These are phyloP conservation scores for Sinapis alba DNA, from an alignment of 441 rosid species.

Conservation along the genomic window DNA sequence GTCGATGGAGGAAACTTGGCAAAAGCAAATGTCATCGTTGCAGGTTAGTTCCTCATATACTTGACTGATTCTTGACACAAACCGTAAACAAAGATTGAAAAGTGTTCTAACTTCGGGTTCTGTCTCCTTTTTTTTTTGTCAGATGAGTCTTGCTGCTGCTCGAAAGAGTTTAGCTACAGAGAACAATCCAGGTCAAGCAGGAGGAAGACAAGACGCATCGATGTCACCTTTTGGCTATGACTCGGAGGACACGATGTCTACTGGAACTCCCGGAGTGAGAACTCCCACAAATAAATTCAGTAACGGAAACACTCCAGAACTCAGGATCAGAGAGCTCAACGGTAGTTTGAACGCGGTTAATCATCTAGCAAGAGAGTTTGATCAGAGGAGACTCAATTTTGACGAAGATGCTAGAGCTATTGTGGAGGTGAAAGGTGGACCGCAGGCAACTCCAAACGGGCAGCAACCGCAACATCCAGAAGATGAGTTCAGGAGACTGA, in stretches of 20 bases:
- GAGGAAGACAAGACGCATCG: slow-evolving; percentile 57
- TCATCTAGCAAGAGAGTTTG: slow-evolving; percentile 76
- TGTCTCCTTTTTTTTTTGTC: slow-evolving; percentile 23
- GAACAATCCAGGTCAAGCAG: slow-evolving; percentile 47
- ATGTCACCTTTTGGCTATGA: slow-evolving; percentile 65
- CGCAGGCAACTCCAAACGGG: slow-evolving; percentile 43
- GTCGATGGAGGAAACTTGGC: slow-evolving; percentile 95
- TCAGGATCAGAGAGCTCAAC: slow-evolving; percentile 56
- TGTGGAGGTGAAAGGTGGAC: slow-evolving; percentile 47
- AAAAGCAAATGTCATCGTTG: slow-evolving; percentile 81
- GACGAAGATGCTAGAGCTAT: slow-evolving; percentile 68
- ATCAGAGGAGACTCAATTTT: slow-evolving; percentile 65
- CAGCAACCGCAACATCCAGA: slow-evolving; percentile 50
- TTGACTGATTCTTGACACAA: background rate
- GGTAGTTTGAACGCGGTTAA: slow-evolving; percentile 58
- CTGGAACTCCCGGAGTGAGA: slow-evolving; percentile 70
- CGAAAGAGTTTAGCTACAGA: slow-evolving; percentile 73
- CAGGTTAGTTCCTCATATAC: slow-evolving; percentile 49
- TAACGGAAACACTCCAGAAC: slow-evolving; percentile 46
- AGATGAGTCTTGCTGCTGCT: slow-evolving; percentile 88
- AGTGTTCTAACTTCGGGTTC: slow-evolving; percentile 10
- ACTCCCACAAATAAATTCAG: slow-evolving; percentile 53
- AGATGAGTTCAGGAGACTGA: slow-evolving; percentile 72
- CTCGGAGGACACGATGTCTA: slow-evolving; percentile 69
- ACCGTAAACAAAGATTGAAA: background rate